Evolutionary conservation across 129 eudicot genomes (phyloP).

Genomic region (Flaveria robusta): DNA sequence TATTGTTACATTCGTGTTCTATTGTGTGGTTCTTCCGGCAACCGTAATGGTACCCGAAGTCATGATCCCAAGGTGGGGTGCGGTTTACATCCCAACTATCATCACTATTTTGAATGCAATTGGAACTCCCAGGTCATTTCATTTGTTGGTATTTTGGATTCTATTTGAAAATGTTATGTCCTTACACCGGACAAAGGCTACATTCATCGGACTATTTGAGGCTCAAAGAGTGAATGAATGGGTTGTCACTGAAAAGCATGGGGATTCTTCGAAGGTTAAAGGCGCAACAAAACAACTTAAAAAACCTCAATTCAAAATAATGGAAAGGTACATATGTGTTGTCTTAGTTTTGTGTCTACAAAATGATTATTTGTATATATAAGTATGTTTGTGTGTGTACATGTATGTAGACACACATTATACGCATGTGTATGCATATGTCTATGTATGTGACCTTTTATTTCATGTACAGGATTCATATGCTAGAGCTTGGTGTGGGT

Average conservation of each 20-base stretch:
- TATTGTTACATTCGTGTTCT: constrained; percentile 41
- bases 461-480: constrained; percentile 41
- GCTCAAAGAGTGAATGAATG: constrained; percentile 66
- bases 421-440: too few species aligned
- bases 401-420: too few species aligned
- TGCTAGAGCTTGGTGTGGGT: constrained; percentile 63
- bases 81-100: constrained; percentile 35
- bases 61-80: constrained; percentile 37
- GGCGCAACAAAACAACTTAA: constrained; percentile 37
- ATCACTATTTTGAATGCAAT: constrained; percentile 33
- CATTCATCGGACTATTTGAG: constrained; percentile 66
- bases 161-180: constrained; percentile 46
- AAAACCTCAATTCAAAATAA: constrained; percentile 45
- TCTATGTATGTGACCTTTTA: too few species aligned
- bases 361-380: too few species aligned
- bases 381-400: too few species aligned
- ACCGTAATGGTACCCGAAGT: constrained; percentile 41
- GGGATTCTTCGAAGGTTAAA: constrained; percentile 52
- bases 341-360: too few species aligned
- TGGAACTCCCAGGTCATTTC: constrained; percentile 58
- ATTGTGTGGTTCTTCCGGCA: constrained; percentile 39
- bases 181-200: constrained; percentile 68
- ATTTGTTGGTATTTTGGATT: constrained; percentile 72
- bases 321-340: constrained; percentile 45
- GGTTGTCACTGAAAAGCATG: constrained; percentile 77